Base-by-base conservation (phyloP, 2,329 filamentous ascomycete genomes). In the Ascochyta koolunga region DNA sequence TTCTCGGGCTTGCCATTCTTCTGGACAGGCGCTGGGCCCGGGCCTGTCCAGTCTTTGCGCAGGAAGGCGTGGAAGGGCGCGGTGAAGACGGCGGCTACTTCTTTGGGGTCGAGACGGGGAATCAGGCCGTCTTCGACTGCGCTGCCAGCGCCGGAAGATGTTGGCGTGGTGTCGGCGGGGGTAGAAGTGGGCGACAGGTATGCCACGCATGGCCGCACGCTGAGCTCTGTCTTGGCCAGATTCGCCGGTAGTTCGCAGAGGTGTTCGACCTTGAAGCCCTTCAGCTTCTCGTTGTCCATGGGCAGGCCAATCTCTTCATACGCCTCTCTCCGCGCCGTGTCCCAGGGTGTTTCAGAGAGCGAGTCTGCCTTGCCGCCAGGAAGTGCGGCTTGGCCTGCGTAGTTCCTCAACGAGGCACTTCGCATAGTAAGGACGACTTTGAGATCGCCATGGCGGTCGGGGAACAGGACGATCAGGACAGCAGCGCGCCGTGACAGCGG, bases 41-140 rank as follows among this genome's bases (percentile, higher is more conserved):
- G 67, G 19, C 79, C 61, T 43, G 89, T 81, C 44, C 71, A 72
- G n/a, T 76, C 73, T 27, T 78, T 73, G 40, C 78, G 80, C 47
- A 98, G 78, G 72, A 98, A 97, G 71, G 92, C 90, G 72, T 88
- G 86, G 65, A 98, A 91, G 0, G 91, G 89, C 5, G 90, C 93
- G 5, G 90, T 93, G 77, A 98, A 98, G 29, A 98, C 91, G 38
- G 92, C 93, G 2, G 92, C 93, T 2, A 98, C 93, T 76, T 98
- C 93, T 61, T 90, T 88, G 1, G 92, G 90, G 76, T 97, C 91
- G 10, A 97, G 82, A 33, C 86, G 83, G 0, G 93, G 93, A 55
- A 91, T 91, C 76, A 93, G 83, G 56, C 81, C 84, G 62, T 88
- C 86, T 68, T 89, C 89, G 13, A 72, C 63, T 9, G 58, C 55